phyloP scores from a whole-genome alignment of 2,329 filamentous ascomycete genomes.

The Alternaria consortialis region DNA sequence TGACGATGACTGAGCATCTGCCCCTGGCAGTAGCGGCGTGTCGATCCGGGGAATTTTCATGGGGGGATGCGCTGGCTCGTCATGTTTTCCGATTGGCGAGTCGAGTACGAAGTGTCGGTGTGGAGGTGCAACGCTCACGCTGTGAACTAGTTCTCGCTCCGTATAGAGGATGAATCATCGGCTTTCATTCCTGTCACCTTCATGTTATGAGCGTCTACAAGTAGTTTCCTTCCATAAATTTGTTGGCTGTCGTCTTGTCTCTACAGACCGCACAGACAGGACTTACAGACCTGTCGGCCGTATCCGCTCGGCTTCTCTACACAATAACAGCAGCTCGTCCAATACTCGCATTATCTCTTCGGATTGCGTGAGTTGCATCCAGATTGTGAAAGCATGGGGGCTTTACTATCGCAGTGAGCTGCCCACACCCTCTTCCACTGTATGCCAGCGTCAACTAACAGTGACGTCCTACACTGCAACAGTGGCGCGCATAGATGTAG shows the following conservation, averaged over 20 bases:
- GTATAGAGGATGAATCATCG: no score
- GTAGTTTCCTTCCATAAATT: background rate
- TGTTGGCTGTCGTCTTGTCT: background rate
- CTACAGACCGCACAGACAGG: background rate
- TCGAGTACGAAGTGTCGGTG: conserved; percentile 23
- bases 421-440: background rate
- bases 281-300: background rate
- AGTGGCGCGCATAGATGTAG: background rate
- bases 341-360: background rate
- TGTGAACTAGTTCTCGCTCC: no score
- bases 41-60: conserved; percentile 38
- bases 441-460: background rate
- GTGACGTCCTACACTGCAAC: background rate
- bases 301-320: background rate
- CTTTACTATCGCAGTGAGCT: background rate
- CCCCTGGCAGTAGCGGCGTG: conserved; percentile 22
- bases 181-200: no score
- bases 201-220: no score
- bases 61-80: conserved; percentile 33
- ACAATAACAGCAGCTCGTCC: background rate
- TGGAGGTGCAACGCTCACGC: conserved; percentile 20
- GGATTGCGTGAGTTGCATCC: background rate
- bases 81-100: conserved; percentile 35
- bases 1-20: conserved; percentile 19
- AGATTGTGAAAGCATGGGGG: background rate